Base-by-base conservation (phyloP, 805 yeast species). In the Candida orba region DNA sequence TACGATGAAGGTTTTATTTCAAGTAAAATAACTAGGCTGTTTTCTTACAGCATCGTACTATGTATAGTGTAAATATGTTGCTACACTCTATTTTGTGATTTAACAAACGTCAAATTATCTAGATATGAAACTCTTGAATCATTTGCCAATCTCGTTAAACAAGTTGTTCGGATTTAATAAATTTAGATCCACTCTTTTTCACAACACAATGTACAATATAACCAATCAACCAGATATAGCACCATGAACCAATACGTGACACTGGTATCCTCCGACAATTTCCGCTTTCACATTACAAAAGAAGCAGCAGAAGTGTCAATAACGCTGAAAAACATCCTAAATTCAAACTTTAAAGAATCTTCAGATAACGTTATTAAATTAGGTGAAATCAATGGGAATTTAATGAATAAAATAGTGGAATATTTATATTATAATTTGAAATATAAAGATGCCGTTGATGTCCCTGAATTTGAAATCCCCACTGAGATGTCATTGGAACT, bases 401-500 rank as follows among this genome's bases (percentile, higher is more conserved):
- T 89, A 18, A 66, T 93, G 36, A 84, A 79, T 49, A 85, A 87
- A 53, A 81, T 91, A 10, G 83, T 86, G 35, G 97, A 91, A 53
- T 91, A 93, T 54, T 64, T 91, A 30, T 80, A 84, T 58, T 90
- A 85, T 58, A 79, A 84, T 53, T 60, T 72, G 46, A 81, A 84
- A 53, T 86, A 85, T 58, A 76, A 72, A 49, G 78, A 76, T 40
- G 74, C 71, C 0, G 73, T 68, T 30, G 81, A 76, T 40, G 76
- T 84, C 7, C 95, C 96, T 0, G 93, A 85, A 43, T 93, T 93
- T 63, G 84, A 84, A 32, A 78, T 93, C 3, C 96, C 98, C 1
- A 90, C 97, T 0, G 97, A 88, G 52, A 75, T 91, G 78, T 96
- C 98, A 0, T 67, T 91, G 48, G 98, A 93, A 59, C 66, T 91